These are phyloP conservation scores for Akanthomyces muscarius DNA, from an alignment of 2,329 filamentous ascomycete genomes.

Conservation along the genomic window DNA sequence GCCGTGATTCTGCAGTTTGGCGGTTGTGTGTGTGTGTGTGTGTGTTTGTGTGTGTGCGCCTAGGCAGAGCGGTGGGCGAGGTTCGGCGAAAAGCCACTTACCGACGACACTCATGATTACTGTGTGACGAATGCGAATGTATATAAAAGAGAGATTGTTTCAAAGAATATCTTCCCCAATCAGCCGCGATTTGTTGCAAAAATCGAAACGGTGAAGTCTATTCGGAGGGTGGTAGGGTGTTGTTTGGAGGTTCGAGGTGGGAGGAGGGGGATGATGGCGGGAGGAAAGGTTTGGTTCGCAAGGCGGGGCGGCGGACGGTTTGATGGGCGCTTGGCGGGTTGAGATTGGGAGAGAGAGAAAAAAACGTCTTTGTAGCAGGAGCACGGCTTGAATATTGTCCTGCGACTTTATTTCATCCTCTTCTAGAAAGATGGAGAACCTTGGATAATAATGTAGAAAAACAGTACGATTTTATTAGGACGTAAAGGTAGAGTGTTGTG, in stretches of 20 bases:
- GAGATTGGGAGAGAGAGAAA: neutral
- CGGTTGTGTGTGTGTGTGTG: neutral
- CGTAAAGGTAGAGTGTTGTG: neutral
- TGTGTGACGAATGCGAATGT: constrained; percentile 23
- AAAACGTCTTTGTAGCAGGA: neutral
- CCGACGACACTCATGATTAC: constrained; percentile 54
- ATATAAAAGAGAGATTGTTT: neutral
- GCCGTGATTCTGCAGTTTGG: neutral
- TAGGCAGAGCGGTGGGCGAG: constrained; percentile 9
- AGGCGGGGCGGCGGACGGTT: constrained; percentile 8
- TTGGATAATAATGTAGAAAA: neutral
- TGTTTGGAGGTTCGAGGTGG: constrained; percentile 10
- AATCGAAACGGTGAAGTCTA: constrained; percentile 8
- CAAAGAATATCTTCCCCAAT: constrained; percentile 5
- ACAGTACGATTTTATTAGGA: too few species aligned
- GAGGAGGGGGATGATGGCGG: constrained; percentile 2
- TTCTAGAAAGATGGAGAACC: neutral
- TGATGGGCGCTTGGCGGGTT: neutral
- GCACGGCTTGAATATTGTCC: neutral
- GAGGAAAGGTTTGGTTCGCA: constrained; percentile 6
- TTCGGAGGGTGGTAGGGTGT: neutral
- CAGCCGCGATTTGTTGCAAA: constrained; percentile 12
- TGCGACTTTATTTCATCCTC: neutral
- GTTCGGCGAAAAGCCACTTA: constrained; percentile 30
- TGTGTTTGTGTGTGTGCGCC: constrained; percentile 4